A percentile compares a stretch with the other conserved stretches of the same genome.
phyloP scores from a whole-genome alignment of 805 yeast genomes.

The Myxozyma melibiosi region DNA sequence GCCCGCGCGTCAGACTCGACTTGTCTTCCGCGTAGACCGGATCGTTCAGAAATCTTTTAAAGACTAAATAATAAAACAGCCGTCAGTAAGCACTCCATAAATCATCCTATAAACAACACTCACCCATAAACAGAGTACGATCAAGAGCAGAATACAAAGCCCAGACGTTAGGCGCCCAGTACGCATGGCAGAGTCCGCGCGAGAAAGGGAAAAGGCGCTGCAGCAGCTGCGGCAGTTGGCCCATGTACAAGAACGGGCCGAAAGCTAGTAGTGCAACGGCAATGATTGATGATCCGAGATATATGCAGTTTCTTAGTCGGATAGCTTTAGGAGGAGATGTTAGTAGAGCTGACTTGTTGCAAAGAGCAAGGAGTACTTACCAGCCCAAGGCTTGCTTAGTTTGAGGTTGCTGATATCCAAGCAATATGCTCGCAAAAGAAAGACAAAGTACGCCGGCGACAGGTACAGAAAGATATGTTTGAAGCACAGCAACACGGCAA shows the following conservation, averaged over 20 bases:
- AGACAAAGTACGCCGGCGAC: conserved; percentile 92
- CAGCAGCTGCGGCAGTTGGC: conserved; percentile 64
- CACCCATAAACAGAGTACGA: conserved; percentile 52
- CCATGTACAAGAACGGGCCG: conserved; percentile 70
- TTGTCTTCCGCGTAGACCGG: conserved; percentile 11
- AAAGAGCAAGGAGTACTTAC: not conserved
- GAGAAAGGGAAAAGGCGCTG: conserved; percentile 86
- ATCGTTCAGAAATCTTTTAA: conserved; percentile 13
- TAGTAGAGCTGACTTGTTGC: conserved; percentile 2
- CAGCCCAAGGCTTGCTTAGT: not conserved
- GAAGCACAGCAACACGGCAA: conserved; percentile 80
- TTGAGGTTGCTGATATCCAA: conserved; percentile 40
- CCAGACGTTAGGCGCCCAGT: conserved; percentile 99
- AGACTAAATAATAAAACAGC: conserved; percentile 5
- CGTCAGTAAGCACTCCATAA: not conserved
- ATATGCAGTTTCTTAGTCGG: conserved; percentile 51
- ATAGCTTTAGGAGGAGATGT: conserved; percentile 23
- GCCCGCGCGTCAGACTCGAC: conserved; percentile 63
- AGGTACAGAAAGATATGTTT: conserved; percentile 90
- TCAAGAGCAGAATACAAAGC: conserved; percentile 87
- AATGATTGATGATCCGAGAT: conserved; percentile 64
- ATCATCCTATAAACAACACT: not conserved
- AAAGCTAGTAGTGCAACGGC: conserved; percentile 67
- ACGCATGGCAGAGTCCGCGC: conserved; percentile 94
- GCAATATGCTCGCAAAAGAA: conserved; percentile 71